phyloP scores from a whole-genome alignment of 768 basidiomycete genomes.

The Russula sp. region DNA sequence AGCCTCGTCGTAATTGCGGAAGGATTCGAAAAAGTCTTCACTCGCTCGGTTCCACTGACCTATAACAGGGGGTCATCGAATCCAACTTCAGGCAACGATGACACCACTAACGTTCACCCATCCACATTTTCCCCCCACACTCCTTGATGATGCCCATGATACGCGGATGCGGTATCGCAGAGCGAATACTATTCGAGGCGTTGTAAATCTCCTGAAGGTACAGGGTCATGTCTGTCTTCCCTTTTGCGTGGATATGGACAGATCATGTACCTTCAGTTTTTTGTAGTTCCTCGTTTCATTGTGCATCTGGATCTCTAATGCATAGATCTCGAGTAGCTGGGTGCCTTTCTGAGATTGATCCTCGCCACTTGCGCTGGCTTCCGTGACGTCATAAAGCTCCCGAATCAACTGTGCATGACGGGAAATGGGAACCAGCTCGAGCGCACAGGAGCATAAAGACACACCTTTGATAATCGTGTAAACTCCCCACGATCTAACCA shows the following conservation, averaged over 20 bases:
- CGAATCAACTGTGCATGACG: constrained; percentile 51
- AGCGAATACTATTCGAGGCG: constrained; percentile 84
- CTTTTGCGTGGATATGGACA: neutral
- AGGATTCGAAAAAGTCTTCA: constrained; percentile 98
- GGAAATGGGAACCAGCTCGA: neutral
- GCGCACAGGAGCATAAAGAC: constrained; percentile 5
- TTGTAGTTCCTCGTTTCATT: constrained; percentile 93
- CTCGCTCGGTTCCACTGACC: constrained; percentile 96
- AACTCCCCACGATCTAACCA: constrained; percentile 97
- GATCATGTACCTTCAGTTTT: constrained; percentile 70
- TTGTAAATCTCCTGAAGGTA: constrained; percentile 88
- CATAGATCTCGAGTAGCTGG: constrained; percentile 92
- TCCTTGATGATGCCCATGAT: constrained; percentile 99
- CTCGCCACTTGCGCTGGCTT: constrained; percentile 52
- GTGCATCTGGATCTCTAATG: constrained; percentile 99
- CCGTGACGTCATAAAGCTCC: constrained; percentile 65
- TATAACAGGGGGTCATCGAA: constrained; percentile 27
- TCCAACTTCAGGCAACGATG: neutral
- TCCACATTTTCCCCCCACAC: constrained; percentile 99
- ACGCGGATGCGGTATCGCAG: constrained; percentile 94
- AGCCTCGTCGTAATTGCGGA: constrained; percentile 97
- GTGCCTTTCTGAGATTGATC: constrained; percentile 93
- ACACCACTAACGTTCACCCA: constrained; percentile 79
- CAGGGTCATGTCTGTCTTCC: neutral
- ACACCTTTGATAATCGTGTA: constrained; percentile 68